Percentiles rank a stretch among this genome's conserved stretches.
These are phyloP conservation scores for Tolypocladium amazonense DNA, from an alignment of 2,329 filamentous ascomycete genomes.

Conservation along the genomic window DNA sequence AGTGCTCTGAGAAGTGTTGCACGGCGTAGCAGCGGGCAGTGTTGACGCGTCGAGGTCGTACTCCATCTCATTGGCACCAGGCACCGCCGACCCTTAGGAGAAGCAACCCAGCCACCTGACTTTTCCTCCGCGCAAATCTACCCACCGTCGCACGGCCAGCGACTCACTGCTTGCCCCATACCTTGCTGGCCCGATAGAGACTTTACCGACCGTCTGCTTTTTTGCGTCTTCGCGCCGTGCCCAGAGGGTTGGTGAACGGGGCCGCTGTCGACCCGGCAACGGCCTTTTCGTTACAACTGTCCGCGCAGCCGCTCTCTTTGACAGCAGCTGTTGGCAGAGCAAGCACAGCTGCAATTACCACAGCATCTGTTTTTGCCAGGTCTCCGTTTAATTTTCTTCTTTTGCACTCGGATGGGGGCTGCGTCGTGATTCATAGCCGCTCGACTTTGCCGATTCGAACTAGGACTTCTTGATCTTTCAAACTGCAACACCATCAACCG, in stretches of 20 bases:
- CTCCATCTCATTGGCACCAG: conserved; percentile 1
- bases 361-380: not conserved
- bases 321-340: not conserved
- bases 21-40: not conserved
- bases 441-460: not conserved
- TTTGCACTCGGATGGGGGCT: not conserved
- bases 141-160: not conserved
- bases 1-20: not conserved
- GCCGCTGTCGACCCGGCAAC: not conserved
- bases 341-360: no score
- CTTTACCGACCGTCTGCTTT: not conserved
- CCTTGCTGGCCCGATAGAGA: not conserved
- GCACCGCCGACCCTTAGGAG: not conserved
- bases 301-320: not conserved
- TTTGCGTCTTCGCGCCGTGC: not conserved
- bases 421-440: not conserved
- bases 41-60: not conserved
- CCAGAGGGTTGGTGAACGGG: not conserved
- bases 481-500: not conserved
- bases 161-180: not conserved
- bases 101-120: conserved; percentile 3
- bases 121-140: not conserved
- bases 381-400: not conserved
- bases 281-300: not conserved
- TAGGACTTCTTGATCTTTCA: not conserved